Evolutionary conservation across 176 grass and related monocot genomes (phyloP), one percentile per base, ranked within the genome.

Genomic region (Musa acuminata): DNA sequence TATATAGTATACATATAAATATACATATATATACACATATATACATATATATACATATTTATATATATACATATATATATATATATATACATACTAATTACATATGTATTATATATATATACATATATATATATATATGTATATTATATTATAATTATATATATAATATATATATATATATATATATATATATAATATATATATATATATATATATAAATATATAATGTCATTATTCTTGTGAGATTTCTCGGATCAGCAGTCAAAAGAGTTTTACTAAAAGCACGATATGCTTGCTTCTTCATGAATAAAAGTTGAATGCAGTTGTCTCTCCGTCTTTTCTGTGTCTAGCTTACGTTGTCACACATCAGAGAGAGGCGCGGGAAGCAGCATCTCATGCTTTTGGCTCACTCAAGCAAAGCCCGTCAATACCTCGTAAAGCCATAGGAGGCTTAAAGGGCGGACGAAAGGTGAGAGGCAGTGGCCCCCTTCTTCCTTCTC

Each of bases 351-450:
- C 58, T 77, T 55, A 19, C 50, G 6, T 48, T 51, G 20, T 51
- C 52, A 26, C 29, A 35, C 29, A 35, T 35, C 29, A 58, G 6
- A 13, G 6, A 43, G 14, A 49, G 13, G 11, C 22, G 6, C 7
- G 20, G 29, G n/a, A 52, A 3, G 25, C 50, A 71, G 85, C 19
- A 96, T 92, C 85, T 90, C 52, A 57, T 70, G 65, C 85, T 90
- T 92, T 90, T 76, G 64, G 53, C 79, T 72, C 64, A 16, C 82
- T 63, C 93, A 96, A 91, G 93, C 93, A 96, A 96, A 88, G 87
- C 64, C 57, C 35, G 14, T 55, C 13, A 16, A 11, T 43, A 62
- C 50, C 19, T 60, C 51, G 26, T 9, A 78, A 57, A 66, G 13
- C 1, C 50, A 43, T 51, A 49, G 70, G 58, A n/a, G 26, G 8